Evolutionary conservation across 257 asterid species (phyloP), one percentile per base, ranked within the genome.

Genomic region (Plantago ovata): DNA sequence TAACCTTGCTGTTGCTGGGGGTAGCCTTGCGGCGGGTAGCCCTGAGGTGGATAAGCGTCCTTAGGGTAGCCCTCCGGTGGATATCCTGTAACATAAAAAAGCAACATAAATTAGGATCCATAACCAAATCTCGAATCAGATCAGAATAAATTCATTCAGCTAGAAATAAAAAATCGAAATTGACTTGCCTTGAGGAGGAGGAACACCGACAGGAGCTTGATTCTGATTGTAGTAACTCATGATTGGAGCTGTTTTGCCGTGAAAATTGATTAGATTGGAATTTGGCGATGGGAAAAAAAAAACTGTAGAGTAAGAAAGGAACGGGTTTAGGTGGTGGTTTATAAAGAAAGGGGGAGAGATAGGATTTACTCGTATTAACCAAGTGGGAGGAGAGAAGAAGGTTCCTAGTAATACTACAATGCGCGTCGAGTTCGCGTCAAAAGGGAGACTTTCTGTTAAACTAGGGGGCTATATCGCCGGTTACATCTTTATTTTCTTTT

Each of bases 221-320:
- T 72, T 73, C 56, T 79, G 90, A 68, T 81, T 77, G 82, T 84
- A 84, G 62, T 84, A 84, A 73, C 90, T 82, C 94, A 85, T 84
- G 53, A 53, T 77, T n/a, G 2, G 36, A 28, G 36, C 4, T 28
- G 36, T 39, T 54, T 16, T 10, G 1, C 11, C 1, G 18, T 20
- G 49, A 6, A 13, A 18, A 13, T 13, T 44, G 49, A 3, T 16
- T 13, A 44, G 3, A 2, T 14, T 1, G 9, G 15, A 13, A 44
- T 44, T 13, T 48, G 54, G 14, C 9, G 32, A 48, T 18, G 14
- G 7, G 4, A 8, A 28, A 3, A 28, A 28, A 3, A 8, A 28
- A 3, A 28, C 36, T 0, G 36, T 28, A 3, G 36, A 28, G 7
- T 6, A 28, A 28, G 36, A 28, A 28, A 28, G 36, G 7, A 8